These are phyloP conservation scores for Bothriochloa decipiens DNA, from an alignment of 176 grass and related monocot species.

Conservation along the genomic window DNA sequence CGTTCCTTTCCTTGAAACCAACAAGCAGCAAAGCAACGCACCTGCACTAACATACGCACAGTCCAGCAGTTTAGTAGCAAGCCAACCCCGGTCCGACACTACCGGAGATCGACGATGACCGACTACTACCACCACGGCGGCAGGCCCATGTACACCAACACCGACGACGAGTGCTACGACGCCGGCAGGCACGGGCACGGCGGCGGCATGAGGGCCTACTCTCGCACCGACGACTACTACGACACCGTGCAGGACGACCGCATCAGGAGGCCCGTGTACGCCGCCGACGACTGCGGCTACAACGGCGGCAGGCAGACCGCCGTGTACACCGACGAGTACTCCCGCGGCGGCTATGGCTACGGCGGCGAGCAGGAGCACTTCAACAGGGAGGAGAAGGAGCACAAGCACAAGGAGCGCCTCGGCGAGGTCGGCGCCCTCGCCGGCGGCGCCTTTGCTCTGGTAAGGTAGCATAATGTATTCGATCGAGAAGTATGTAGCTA, in stretches of 20 bases:
- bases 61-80: too few relatives aligned
- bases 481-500: not conserved
- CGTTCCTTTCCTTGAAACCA: not conserved
- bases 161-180: conserved; percentile 44
- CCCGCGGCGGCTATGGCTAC: not conserved
- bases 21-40: not conserved
- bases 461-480: too few relatives aligned
- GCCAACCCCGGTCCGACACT: too few relatives aligned
- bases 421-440: conserved; percentile 63
- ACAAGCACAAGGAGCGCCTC: conserved; percentile 75
- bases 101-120: conserved; percentile 27
- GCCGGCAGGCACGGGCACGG: conserved; percentile 19
- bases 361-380: conserved; percentile 43
- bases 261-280: not conserved
- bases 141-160: conserved; percentile 39
- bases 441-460: conserved; percentile 58
- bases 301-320: conserved; percentile 25
- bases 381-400: conserved; percentile 63
- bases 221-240: conserved; percentile 36
- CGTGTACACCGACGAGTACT: conserved; percentile 30
- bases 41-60: too few relatives aligned
- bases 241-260: not conserved
- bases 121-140: conserved; percentile 35
- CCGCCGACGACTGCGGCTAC: conserved; percentile 16
- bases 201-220: conserved; percentile 21